phyloP scores from a whole-genome alignment of 148 eudicot genomes.

The Vaccinium vitisidaea region DNA sequence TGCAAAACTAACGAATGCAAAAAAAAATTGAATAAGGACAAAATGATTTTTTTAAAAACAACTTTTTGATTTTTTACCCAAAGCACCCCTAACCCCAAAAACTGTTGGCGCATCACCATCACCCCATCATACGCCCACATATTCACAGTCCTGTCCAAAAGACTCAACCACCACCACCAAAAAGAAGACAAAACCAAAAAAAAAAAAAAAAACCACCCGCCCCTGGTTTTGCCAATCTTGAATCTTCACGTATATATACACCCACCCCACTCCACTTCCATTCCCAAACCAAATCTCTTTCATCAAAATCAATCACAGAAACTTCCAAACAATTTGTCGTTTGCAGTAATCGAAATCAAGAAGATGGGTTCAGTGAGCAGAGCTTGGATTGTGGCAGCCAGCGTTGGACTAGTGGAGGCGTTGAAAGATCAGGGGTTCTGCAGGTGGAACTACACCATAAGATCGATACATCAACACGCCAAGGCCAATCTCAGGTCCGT shows the following conservation, averaged over 20 bases:
- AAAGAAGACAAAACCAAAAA: neutral
- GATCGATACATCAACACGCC: constrained; percentile 23
- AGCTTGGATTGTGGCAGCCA: constrained; percentile 27
- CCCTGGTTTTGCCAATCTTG: neutral
- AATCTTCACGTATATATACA: neutral
- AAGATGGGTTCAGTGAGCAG: constrained; percentile 23
- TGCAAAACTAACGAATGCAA: no score
- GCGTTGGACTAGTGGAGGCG: constrained; percentile 32
- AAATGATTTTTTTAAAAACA: no score
- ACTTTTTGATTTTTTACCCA: no score
- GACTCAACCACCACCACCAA: neutral
- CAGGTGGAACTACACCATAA: constrained; percentile 39
- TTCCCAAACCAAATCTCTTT: neutral
- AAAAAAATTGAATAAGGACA: no score
- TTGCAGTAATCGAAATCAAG: neutral
- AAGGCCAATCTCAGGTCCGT: constrained; percentile 24
- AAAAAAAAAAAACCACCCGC: neutral
- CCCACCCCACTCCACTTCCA: neutral
- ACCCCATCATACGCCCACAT: neutral
- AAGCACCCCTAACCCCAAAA: neutral
- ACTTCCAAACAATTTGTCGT: neutral
- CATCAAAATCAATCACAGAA: neutral
- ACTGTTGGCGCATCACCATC: neutral
- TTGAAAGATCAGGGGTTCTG: constrained; percentile 35
- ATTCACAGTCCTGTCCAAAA: neutral